A percentile compares a stretch with the other conserved stretches of the same genome.
phyloP scores from a whole-genome alignment of 1,139 yeast genomes.

The Zhuliangozyma blackwelliae region DNA sequence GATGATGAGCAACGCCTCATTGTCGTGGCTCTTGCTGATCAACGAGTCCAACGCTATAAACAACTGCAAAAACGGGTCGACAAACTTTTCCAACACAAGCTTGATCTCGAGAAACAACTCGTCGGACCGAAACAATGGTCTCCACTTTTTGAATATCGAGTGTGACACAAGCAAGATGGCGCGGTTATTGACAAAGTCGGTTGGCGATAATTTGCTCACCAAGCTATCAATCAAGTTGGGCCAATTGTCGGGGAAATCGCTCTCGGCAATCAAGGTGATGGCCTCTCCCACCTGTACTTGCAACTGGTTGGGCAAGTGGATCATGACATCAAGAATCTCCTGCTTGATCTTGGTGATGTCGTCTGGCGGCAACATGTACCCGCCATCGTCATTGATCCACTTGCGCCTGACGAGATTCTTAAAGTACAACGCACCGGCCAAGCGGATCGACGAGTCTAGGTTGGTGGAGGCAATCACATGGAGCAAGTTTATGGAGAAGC shows the following conservation, averaged over 20 bases:
- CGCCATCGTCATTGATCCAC: slow-evolving; percentile 91
- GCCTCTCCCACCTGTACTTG: slow-evolving; percentile 94
- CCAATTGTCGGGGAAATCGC: slow-evolving; percentile 95
- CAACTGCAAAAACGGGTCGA: slow-evolving; percentile 71
- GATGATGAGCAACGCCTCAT: slow-evolving; percentile 44
- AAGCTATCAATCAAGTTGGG: slow-evolving; percentile 70
- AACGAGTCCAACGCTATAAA: slow-evolving; percentile 63
- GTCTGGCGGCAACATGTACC: slow-evolving; percentile 53
- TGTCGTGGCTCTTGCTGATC: slow-evolving; percentile 38
- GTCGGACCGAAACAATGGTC: slow-evolving; percentile 89
- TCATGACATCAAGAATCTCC: slow-evolving; percentile 82
- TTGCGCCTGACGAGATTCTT: slow-evolving; percentile 79
- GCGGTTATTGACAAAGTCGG: slow-evolving; percentile 70
- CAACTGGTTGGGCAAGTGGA: slow-evolving; percentile 64
- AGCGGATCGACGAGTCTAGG: slow-evolving; percentile 54
- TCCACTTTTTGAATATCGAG: slow-evolving; percentile 94
- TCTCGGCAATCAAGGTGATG: slow-evolving; percentile 86
- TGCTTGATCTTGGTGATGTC: slow-evolving; percentile 69
- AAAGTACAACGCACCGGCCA: slow-evolving; percentile 89
- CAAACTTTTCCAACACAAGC: slow-evolving; percentile 79
- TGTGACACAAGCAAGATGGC: slow-evolving; percentile 92
- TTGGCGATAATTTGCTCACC: slow-evolving; percentile 56
- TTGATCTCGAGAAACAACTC: slow-evolving; percentile 84
- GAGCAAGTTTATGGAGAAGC: slow-evolving; percentile 71
- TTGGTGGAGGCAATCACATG: slow-evolving; percentile 70